Conservation (phyloP, 768 basidiomycete species). For the Suillus discolor region DNA sequence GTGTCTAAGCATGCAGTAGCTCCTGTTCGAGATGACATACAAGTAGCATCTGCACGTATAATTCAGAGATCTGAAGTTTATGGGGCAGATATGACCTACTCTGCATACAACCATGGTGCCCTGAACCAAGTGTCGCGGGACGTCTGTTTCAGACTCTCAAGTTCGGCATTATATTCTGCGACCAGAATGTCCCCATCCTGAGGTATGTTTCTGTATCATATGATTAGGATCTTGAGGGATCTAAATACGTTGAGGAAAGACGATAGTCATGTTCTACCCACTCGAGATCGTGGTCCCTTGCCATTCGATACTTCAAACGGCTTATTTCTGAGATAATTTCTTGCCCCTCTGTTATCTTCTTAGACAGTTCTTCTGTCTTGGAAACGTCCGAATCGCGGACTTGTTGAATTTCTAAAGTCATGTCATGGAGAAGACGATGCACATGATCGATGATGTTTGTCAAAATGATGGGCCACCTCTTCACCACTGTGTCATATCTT, state of each 20-base stretch:
- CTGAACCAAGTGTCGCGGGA: constrained; percentile 82
- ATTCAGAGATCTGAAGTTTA: constrained; percentile 4
- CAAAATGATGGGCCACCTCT: constrained; percentile 84
- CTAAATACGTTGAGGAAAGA: not conserved
- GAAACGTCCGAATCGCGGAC: constrained; percentile 18
- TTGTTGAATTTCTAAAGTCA: constrained; percentile 45
- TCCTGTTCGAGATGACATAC: constrained; percentile 42
- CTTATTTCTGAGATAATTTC: constrained; percentile 72
- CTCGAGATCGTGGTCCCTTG: constrained; percentile 70
- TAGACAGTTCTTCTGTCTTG: constrained; percentile 32
- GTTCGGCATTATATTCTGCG: constrained; percentile 76
- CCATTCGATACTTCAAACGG: constrained; percentile 89
- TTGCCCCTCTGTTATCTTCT: constrained; percentile 73
- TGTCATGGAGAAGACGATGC: constrained; percentile 65
- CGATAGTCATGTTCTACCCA: constrained; percentile 35
- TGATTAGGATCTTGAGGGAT: not conserved
- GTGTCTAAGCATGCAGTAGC: constrained; percentile 5
- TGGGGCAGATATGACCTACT: constrained; percentile 54
- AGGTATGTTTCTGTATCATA: constrained; percentile 56
- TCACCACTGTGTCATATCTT: constrained; percentile 79
- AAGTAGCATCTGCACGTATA: constrained; percentile 62
- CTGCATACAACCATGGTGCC: constrained; percentile 95
- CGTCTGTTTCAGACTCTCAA: constrained; percentile 50
- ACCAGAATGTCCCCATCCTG: constrained; percentile 74
- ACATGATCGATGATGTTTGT: constrained; percentile 79